Percentiles rank a stretch among this genome's conserved stretches.
Conservation (phyloP, 108 stramenopile species). For the Pseudonitzschia delicatissima region DNA sequence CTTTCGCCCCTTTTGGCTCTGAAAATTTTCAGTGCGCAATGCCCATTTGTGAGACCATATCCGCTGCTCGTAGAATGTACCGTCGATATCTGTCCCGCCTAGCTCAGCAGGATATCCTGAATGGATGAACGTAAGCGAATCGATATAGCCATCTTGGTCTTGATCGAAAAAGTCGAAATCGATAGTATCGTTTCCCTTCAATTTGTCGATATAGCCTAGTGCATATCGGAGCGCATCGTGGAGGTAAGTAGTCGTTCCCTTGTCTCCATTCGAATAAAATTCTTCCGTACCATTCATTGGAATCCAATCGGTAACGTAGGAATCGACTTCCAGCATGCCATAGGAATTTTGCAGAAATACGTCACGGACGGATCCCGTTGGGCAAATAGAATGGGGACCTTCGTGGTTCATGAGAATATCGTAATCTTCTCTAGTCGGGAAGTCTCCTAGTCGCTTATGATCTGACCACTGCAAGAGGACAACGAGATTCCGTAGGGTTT, state of each 20-base stretch:
- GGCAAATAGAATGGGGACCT: constrained; percentile 24
- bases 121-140: constrained; percentile 62
- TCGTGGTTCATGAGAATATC: constrained; percentile 42
- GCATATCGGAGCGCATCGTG: constrained; percentile 12
- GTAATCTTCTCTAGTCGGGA: constrained; percentile 38
- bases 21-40: constrained; percentile 3
- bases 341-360: constrained; percentile 31
- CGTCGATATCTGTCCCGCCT: constrained; percentile 38
- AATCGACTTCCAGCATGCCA: constrained; percentile 27
- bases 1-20: constrained; percentile 4
- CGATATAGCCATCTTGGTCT: constrained; percentile 35
- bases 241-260: not conserved
- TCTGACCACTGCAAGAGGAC: constrained; percentile 53
- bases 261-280: constrained; percentile 35
- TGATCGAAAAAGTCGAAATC: constrained; percentile 24
- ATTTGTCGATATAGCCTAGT: constrained; percentile 13
- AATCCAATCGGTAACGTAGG: constrained; percentile 36
- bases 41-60: constrained; percentile 38
- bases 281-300: constrained; percentile 23
- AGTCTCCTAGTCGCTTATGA: constrained; percentile 37
- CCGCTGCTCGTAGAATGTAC: constrained; percentile 12
- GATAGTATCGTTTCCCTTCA: not conserved
- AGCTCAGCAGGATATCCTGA: constrained; percentile 56
- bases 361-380: constrained; percentile 42
- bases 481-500: constrained; percentile 30